These are phyloP conservation scores for Smallanthus sonchifolius DNA, from an alignment of 129 eudicot genomes.

Conservation along the genomic window DNA sequence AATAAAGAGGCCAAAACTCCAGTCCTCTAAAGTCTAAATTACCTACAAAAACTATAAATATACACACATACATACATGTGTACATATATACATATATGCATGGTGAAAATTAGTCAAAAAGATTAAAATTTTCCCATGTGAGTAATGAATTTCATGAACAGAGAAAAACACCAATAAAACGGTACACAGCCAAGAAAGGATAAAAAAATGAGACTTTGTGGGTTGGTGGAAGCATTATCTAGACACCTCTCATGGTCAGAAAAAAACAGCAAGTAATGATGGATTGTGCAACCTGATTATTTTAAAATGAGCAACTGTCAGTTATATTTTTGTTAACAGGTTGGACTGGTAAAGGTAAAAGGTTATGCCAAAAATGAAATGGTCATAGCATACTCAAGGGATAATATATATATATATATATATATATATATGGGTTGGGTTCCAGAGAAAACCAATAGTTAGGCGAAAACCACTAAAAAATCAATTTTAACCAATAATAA, in stretches of 20 bases:
- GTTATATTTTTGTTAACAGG: background rate
- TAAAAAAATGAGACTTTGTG: background rate
- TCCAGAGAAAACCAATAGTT: no score
- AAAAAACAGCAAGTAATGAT: conserved; percentile 13
- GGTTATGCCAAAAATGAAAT: background rate
- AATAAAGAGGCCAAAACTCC: background rate
- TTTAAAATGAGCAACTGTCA: background rate
- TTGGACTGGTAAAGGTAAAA: background rate
- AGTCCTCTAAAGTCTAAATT: background rate
- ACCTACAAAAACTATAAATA: background rate
- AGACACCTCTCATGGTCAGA: background rate
- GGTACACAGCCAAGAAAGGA: background rate
- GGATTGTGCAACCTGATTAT: background rate
- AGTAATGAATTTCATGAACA: background rate
- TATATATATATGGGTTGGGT: no score
- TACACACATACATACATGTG: background rate
- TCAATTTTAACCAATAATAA: no score
- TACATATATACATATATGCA: background rate
- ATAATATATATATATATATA: background rate
- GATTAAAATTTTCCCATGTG: background rate
- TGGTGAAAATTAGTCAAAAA: background rate
- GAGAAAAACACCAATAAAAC: background rate
- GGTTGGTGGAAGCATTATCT: conserved; percentile 18
- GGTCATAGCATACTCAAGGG: background rate
- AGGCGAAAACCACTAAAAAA: no score